Conservation (phyloP, 2,329 filamentous ascomycete species). For the Alternaria triticina region DNA sequence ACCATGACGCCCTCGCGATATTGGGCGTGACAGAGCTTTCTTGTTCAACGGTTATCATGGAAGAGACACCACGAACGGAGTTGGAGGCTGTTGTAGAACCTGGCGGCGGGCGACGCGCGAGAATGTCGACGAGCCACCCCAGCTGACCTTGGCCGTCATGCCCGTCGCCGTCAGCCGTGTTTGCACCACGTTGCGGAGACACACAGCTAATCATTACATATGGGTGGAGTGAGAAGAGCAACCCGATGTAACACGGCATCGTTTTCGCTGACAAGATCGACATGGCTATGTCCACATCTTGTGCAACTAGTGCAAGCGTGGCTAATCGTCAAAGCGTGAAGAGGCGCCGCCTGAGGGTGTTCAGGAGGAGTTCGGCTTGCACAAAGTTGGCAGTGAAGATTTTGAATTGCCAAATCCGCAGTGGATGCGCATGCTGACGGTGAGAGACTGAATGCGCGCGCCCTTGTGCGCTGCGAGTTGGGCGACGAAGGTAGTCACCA, state of each 20-base stretch:
- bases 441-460: not conserved
- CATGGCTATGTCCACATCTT: conserved; percentile 27
- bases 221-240: conserved; percentile 19
- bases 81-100: conserved; percentile 22
- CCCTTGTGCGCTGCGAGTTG: not conserved
- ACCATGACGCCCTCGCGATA: conserved; percentile 1
- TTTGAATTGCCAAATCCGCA: not conserved
- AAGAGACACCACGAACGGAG: conserved; percentile 3
- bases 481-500: not conserved
- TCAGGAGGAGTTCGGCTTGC: conserved; percentile 15
- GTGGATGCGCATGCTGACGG: conserved; percentile 1
- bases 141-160: conserved; percentile 40
- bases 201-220: conserved; percentile 9
- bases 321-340: conserved; percentile 11
- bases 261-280: conserved; percentile 23
- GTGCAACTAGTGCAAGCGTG: conserved; percentile 26
- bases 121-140: conserved; percentile 18
- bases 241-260: conserved; percentile 25
- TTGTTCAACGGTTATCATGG: conserved; percentile 4
- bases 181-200: conserved; percentile 21
- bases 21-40: not conserved
- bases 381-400: conserved; percentile 17
- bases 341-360: conserved; percentile 10
- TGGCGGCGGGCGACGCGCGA: conserved; percentile 7
- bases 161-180: conserved; percentile 36